Conservation (phyloP, 2,329 filamentous ascomycete genomes). For the Dothideomycetidae sp. region DNA sequence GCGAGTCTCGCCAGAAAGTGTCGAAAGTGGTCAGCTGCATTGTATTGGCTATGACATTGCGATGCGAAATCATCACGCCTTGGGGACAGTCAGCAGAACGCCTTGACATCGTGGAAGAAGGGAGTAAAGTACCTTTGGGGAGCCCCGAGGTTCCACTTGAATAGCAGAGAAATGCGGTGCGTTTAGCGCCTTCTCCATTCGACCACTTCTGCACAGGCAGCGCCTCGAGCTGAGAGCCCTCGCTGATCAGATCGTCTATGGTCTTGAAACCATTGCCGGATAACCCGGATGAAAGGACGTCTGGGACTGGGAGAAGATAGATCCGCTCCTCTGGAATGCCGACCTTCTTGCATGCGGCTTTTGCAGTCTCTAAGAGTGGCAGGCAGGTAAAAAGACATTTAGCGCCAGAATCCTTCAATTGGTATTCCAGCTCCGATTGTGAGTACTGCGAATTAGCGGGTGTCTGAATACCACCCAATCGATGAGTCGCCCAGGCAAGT, state of each 20-base stretch:
- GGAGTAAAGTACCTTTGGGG: conserved; percentile 40
- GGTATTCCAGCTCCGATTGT: conserved; percentile 53
- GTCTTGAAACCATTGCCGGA: conserved; percentile 44
- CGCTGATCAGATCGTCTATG: conserved; percentile 48
- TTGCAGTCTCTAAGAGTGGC: conserved; percentile 48
- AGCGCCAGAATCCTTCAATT: conserved; percentile 54
- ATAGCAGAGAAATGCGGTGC: conserved; percentile 65
- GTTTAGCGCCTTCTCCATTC: conserved; percentile 50
- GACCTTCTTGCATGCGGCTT: conserved; percentile 48
- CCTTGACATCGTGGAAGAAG: neutral
- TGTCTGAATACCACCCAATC: conserved; percentile 57
- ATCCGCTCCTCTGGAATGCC: conserved; percentile 50
- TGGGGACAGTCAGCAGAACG: conserved; percentile 28
- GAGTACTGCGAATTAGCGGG: conserved; percentile 66
- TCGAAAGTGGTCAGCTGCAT: conserved; percentile 47
- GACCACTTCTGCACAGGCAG: conserved; percentile 43
- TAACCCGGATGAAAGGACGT: conserved; percentile 35
- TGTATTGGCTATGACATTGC: conserved; percentile 64
- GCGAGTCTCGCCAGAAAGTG: conserved; percentile 25
- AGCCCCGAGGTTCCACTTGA: conserved; percentile 68
- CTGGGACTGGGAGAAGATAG: conserved; percentile 55
- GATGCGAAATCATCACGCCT: conserved; percentile 65
- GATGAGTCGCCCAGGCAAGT: conserved; percentile 58
- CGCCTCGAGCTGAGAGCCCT: conserved; percentile 41
- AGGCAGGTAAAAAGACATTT: conserved; percentile 59